Evolutionary conservation across 139 green algal species (phyloP).

Genomic region (Picochlorum sp.): DNA sequence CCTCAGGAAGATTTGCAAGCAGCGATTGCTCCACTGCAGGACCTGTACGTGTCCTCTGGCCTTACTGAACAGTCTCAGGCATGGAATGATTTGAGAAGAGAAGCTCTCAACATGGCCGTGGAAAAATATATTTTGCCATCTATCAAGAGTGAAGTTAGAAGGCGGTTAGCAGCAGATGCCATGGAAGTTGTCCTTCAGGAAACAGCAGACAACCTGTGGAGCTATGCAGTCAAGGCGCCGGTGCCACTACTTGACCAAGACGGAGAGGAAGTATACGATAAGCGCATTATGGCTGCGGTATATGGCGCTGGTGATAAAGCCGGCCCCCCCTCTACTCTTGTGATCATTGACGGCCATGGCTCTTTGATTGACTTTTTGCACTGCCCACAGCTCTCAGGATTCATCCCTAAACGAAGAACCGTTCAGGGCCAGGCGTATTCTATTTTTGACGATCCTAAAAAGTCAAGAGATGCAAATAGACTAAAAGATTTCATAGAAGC

Average conservation of each 20-base stretch:
- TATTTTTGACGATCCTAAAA: slow-evolving; percentile 37
- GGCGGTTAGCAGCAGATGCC: slow-evolving; percentile 19
- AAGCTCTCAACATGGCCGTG: slow-evolving; percentile 42
- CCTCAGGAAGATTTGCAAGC: background rate
- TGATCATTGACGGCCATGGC: slow-evolving; percentile 48
- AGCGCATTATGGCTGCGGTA: slow-evolving; percentile 52
- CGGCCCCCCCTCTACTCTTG: slow-evolving; percentile 55
- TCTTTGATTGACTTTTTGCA: slow-evolving; percentile 32
- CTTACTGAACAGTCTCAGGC: slow-evolving; percentile 11
- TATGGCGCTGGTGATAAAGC: slow-evolving; percentile 48
- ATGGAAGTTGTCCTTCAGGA: slow-evolving; percentile 11
- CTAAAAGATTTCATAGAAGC: slow-evolving; percentile 62
- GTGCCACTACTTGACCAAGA: slow-evolving; percentile 20
- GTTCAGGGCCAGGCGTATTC: slow-evolving; percentile 18
- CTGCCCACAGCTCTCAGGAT: slow-evolving; percentile 21
- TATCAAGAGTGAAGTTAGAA: slow-evolving; percentile 44
- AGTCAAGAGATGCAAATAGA: slow-evolving; percentile 35
- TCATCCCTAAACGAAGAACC: background rate
- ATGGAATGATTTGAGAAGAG: slow-evolving; percentile 59
- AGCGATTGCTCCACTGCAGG: slow-evolving; percentile 4
- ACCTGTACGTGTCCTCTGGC: slow-evolving; percentile 26
- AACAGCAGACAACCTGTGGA: slow-evolving; percentile 37
- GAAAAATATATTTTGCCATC: slow-evolving; percentile 41
- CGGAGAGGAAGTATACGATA: slow-evolving; percentile 30
- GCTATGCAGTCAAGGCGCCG: slow-evolving; percentile 30